Evolutionary conservation across 2,329 filamentous ascomycete genomes (phyloP).

Genomic region (Curvularia sp.): DNA sequence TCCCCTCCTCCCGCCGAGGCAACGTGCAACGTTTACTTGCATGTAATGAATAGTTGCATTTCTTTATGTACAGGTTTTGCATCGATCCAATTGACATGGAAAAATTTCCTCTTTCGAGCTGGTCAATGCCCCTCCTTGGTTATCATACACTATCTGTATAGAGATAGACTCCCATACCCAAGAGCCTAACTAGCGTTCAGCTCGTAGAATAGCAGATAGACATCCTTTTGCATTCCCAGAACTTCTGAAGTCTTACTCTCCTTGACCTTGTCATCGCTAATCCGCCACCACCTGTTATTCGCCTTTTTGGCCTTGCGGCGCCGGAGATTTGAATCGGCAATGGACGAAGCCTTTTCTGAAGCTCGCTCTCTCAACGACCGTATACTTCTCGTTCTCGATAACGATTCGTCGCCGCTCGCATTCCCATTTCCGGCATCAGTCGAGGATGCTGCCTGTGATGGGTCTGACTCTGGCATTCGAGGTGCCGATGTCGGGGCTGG

Average conservation of each 20-base stretch:
- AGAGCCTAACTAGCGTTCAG: constrained; percentile 61
- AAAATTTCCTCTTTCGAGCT: neutral
- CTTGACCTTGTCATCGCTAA: constrained; percentile 95
- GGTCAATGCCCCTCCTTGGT: neutral
- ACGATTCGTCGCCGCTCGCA: constrained; percentile 22
- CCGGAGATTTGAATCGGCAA: constrained; percentile 55
- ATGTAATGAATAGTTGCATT: too few species aligned
- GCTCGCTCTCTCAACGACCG: constrained; percentile 47
- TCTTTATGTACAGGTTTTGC: neutral
- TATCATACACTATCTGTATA: neutral
- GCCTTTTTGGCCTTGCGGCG: constrained; percentile 65
- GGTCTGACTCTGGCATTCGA: constrained; percentile 36
- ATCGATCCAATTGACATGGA: neutral
- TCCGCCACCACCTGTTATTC: constrained; percentile 91
- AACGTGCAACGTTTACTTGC: too few species aligned
- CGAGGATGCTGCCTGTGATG: constrained; percentile 25
- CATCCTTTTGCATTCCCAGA: constrained; percentile 90
- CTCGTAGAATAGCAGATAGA: constrained; percentile 97
- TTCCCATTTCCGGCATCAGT: constrained; percentile 21
- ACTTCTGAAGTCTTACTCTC: constrained; percentile 93
- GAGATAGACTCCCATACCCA: neutral
- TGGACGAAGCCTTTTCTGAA: constrained; percentile 42
- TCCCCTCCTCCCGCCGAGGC: too few species aligned
- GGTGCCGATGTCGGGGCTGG: constrained; percentile 44
- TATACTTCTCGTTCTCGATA: constrained; percentile 37